Percentiles rank a stretch among this genome's conserved stretches.
Evolutionary conservation across 306 rosid species (phyloP).

Genomic region (Castanospermum australe): DNA sequence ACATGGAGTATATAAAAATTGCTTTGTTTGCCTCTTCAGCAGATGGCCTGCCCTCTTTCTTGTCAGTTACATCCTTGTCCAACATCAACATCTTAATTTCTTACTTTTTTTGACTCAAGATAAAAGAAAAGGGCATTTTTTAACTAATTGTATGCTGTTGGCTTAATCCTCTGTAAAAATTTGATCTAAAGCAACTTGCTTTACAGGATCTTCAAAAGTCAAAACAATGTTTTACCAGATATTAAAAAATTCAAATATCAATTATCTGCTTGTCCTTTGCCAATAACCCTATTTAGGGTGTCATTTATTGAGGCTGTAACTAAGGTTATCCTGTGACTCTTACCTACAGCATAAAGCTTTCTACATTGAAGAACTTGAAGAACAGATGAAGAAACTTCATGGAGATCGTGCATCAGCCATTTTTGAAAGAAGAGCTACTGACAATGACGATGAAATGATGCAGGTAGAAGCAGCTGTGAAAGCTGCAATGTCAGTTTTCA

Average conservation of each 20-base stretch:
- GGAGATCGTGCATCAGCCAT: slow-evolving; percentile 79
- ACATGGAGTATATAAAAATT: neutral
- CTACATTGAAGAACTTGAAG: slow-evolving; percentile 93
- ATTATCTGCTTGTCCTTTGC: slow-evolving; percentile 11
- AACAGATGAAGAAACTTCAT: slow-evolving; percentile 78
- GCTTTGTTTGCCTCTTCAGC: neutral
- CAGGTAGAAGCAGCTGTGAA: slow-evolving; percentile 88
- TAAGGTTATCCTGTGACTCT: slow-evolving; percentile 20
- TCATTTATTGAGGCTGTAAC: slow-evolving; percentile 12
- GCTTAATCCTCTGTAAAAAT: neutral
- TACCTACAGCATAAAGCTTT: slow-evolving; percentile 82
- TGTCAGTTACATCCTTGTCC: neutral
- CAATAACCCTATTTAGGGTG: neutral
- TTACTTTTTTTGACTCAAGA: neutral
- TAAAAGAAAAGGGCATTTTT: neutral
- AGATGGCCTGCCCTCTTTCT: neutral
- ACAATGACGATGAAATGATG: slow-evolving; percentile 75
- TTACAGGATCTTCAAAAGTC: neutral
- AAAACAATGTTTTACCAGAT: neutral
- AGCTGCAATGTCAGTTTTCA: slow-evolving; percentile 70
- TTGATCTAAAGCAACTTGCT: neutral
- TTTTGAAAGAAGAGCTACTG: slow-evolving; percentile 67
- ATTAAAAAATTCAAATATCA: slow-evolving; percentile 2
- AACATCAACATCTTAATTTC: neutral
- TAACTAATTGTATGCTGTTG: neutral